Percentiles rank a stretch among this genome's conserved stretches.
These are phyloP conservation scores for Metarhizium album DNA, from an alignment of 2,329 filamentous ascomycete genomes.

Conservation along the genomic window DNA sequence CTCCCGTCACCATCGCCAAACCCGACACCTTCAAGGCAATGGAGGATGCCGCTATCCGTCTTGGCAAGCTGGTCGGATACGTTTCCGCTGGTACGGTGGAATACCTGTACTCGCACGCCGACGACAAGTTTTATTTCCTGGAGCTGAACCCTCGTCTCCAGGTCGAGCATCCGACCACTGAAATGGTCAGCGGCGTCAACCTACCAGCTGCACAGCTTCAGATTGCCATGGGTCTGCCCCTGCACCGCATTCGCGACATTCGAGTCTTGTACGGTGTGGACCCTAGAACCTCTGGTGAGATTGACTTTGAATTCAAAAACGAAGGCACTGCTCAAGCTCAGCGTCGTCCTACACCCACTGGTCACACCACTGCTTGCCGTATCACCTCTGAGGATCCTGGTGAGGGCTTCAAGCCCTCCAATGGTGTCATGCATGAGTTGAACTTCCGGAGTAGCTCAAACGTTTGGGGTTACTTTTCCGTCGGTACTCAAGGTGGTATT, in stretches of 20 bases:
- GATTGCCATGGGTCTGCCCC: conserved; percentile 95
- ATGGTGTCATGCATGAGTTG: conserved; percentile 96
- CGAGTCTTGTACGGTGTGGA: conserved; percentile 92
- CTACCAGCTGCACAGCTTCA: conserved; percentile 94
- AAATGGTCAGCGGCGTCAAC: conserved; percentile 98
- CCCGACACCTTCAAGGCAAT: conserved; percentile 82
- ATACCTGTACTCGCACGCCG: conserved; percentile 94
- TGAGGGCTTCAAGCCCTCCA: conserved; percentile 98
- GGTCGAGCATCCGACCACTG: conserved; percentile 97
- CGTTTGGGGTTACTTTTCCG: conserved; percentile 99
- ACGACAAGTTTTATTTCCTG: conserved; percentile 99
- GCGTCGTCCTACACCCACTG: conserved; percentile 83
- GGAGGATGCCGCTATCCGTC: conserved; percentile 91
- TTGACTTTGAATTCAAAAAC: conserved; percentile 93
- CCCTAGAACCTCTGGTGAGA: conserved; percentile 72
- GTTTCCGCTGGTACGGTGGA: conserved; percentile 98
- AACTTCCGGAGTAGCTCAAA: conserved; percentile 99
- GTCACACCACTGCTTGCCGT: conserved; percentile 95
- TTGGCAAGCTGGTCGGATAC: conserved; percentile 91
- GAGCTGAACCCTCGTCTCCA: conserved; percentile 98
- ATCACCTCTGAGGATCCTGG: conserved; percentile 98
- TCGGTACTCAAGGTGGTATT: conserved; percentile 90
- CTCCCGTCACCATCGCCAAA: conserved; percentile 92
- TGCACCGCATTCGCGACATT: conserved; percentile 94
- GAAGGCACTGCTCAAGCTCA: conserved; percentile 75